A percentile compares a stretch with the other conserved stretches of the same genome.
Evolutionary conservation across 2,329 filamentous ascomycete species (phyloP).

Genomic region (Epichloe festucae): DNA sequence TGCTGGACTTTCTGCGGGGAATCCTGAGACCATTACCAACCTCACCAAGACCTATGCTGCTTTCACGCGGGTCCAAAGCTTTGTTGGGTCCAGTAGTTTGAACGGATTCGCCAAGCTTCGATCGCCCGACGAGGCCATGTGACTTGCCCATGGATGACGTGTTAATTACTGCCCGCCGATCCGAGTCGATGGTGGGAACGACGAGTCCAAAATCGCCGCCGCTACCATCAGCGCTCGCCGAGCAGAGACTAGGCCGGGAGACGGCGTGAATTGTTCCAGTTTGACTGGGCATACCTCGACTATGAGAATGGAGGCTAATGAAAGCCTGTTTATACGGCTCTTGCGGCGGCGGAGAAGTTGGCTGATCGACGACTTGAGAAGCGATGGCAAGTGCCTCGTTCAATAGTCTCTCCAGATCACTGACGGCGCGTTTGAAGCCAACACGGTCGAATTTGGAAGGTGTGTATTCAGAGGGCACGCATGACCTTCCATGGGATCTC

Average conservation of each 20-base stretch:
- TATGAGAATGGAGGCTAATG: conserved; percentile 5
- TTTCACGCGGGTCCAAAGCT: conserved; percentile 2
- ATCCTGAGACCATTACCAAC: conserved; percentile 1
- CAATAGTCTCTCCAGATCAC: conserved; percentile 33
- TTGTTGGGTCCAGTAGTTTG: neutral
- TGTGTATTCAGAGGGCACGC: conserved; percentile 10
- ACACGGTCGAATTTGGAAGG: conserved; percentile 14
- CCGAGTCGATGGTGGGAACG: neutral
- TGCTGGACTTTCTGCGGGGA: conserved; percentile 9
- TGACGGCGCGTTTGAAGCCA: conserved; percentile 24
- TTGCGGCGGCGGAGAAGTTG: conserved; percentile 11
- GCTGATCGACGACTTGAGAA: conserved; percentile 23
- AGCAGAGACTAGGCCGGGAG: conserved; percentile 2
- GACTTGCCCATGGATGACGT: neutral
- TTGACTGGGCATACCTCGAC: conserved; percentile 1
- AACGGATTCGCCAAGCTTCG: neutral
- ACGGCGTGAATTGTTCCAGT: neutral
- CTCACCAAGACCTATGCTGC: neutral
- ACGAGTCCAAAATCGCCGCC: neutral
- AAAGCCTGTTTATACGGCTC: conserved; percentile 8
- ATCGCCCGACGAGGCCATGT: neutral
- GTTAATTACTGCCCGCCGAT: neutral
- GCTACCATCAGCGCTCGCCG: conserved; percentile 6
- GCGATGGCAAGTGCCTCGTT: conserved; percentile 33
- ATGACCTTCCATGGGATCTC: conserved; percentile 9